Percentiles rank a stretch among this genome's conserved stretches.
These are phyloP conservation scores for Cenchrus fungigraminus DNA, from an alignment of 176 grass and related monocot genomes.

Conservation along the genomic window DNA sequence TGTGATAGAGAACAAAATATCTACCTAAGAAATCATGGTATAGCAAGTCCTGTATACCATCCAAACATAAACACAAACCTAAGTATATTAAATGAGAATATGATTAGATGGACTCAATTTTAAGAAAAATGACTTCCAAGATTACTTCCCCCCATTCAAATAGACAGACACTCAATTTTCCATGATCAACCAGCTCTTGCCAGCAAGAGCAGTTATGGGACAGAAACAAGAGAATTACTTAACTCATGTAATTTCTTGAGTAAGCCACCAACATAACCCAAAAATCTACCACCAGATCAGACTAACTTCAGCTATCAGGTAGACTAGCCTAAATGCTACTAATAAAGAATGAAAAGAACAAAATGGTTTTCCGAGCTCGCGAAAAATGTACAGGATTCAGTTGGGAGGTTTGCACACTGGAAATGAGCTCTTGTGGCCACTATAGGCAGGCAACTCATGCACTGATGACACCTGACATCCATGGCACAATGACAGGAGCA, in stretches of 20 bases:
- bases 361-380: neutral
- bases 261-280: neutral
- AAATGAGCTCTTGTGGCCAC: neutral
- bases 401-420: neutral
- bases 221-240: neutral
- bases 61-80: neutral
- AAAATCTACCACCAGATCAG: neutral
- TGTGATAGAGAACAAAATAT: neutral
- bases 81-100: neutral
- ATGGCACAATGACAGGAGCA: constrained; percentile 70
- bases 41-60: neutral
- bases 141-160: too few relatives aligned
- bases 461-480: constrained; percentile 72
- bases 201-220: neutral
- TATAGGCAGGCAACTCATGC: constrained; percentile 16
- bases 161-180: neutral
- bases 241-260: neutral
- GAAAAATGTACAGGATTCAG: neutral
- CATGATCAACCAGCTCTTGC: neutral
- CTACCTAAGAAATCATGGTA: neutral
- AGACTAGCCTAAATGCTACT: constrained; percentile 13
- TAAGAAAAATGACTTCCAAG: neutral
- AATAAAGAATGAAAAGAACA: constrained; percentile 25
- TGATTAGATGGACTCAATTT: neutral
- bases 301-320: constrained; percentile 10